Percentiles rank a stretch among this genome's conserved stretches.
phyloP scores from a whole-genome alignment of 768 basidiomycete species.

The Cystobasidium ongulense region DNA sequence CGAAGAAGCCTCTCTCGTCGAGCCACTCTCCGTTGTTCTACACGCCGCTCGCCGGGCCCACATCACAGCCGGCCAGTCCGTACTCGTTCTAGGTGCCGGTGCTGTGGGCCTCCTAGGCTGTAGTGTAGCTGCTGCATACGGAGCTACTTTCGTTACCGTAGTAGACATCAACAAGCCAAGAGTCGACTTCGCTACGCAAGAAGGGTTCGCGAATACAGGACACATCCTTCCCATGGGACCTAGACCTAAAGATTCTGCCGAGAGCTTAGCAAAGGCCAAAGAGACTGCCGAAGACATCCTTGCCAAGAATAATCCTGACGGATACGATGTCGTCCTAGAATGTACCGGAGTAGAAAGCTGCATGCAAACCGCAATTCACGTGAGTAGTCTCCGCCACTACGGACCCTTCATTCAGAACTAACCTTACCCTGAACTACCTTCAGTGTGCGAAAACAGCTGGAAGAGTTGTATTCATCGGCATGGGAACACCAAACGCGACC shows the following conservation, averaged over 20 bases:
- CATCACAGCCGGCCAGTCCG: slow-evolving; percentile 53
- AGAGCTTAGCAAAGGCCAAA: slow-evolving; percentile 37
- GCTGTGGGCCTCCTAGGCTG: slow-evolving; percentile 79
- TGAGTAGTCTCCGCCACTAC: slow-evolving; percentile 50
- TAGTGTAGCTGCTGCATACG: neutral
- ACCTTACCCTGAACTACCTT: slow-evolving; percentile 11
- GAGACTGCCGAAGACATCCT: slow-evolving; percentile 51
- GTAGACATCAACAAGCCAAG: slow-evolving; percentile 77
- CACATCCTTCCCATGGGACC: slow-evolving; percentile 55
- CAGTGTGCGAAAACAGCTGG: slow-evolving; percentile 76
- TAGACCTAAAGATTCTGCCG: slow-evolving; percentile 38
- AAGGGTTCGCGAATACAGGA: slow-evolving; percentile 70
- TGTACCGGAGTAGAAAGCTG: slow-evolving; percentile 89
- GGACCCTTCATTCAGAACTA: slow-evolving; percentile 34
- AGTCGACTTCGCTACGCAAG: slow-evolving; percentile 63
- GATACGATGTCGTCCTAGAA: slow-evolving; percentile 88
- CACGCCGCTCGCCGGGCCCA: slow-evolving; percentile 53
- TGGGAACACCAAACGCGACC: slow-evolving; percentile 75
- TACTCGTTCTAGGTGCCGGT: slow-evolving; percentile 85
- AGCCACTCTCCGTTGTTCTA: slow-evolving; percentile 85
- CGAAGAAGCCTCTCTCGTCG: slow-evolving; percentile 77
- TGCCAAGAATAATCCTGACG: slow-evolving; percentile 49
- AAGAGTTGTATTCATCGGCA: slow-evolving; percentile 87
- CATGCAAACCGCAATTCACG: slow-evolving; percentile 82
- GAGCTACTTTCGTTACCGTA: slow-evolving; percentile 45